phyloP scores from a whole-genome alignment of 345 rosid species.

The Aquilaria malaccensis region DNA sequence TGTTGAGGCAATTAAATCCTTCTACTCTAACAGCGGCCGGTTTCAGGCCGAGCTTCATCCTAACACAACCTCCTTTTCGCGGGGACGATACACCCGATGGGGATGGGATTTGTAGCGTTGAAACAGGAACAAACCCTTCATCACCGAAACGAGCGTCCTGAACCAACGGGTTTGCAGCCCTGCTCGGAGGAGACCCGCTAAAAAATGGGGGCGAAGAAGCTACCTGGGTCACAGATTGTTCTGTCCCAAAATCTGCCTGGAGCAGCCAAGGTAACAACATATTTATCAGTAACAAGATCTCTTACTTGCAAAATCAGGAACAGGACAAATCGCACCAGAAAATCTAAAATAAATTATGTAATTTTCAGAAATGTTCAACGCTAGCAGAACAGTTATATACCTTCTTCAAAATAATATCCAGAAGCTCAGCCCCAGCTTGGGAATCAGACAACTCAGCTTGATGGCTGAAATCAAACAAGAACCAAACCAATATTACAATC shows the following conservation, averaged over 20 bases:
- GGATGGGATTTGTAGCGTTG: conserved; percentile 39
- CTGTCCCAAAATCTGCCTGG: conserved; percentile 61
- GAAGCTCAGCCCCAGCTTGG: conserved; percentile 66
- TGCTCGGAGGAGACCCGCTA: conserved; percentile 81
- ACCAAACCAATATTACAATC: neutral
- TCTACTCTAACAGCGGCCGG: conserved; percentile 96
- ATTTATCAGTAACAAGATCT: neutral
- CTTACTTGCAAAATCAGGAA: neutral
- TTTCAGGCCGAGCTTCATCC: conserved; percentile 73
- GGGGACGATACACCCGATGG: conserved; percentile 63
- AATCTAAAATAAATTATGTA: neutral
- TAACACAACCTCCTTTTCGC: conserved; percentile 57
- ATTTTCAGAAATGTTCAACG: neutral
- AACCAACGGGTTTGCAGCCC: conserved; percentile 75
- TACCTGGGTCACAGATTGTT: conserved; percentile 32
- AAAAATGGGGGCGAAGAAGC: conserved; percentile 69
- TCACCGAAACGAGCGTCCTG: conserved; percentile 81
- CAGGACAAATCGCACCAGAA: too few relatives aligned
- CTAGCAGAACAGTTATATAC: conserved; percentile 15
- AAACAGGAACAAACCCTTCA: conserved; percentile 35
- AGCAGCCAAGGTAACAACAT: neutral
- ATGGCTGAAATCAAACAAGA: conserved; percentile 32
- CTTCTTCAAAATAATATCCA: conserved; percentile 79
- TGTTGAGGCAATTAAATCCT: conserved; percentile 97
- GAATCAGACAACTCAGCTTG: conserved; percentile 52